A percentile compares a stretch with the other conserved stretches of the same genome.
Evolutionary conservation across 2,329 filamentous ascomycete genomes (phyloP).

Genomic region (Emergomyces africanus): DNA sequence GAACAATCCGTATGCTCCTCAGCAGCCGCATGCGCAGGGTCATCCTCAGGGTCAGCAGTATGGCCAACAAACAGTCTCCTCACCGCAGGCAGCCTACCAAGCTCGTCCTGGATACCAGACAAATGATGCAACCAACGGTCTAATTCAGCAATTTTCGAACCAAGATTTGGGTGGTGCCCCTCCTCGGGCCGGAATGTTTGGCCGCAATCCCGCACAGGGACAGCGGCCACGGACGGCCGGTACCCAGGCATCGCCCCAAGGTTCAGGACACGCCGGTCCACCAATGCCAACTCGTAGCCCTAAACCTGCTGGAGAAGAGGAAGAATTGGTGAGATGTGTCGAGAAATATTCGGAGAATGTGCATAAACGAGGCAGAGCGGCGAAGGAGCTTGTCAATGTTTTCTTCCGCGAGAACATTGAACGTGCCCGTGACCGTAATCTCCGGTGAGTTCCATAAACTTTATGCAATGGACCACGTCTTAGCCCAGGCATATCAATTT

Average conservation of each 20-base stretch:
- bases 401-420: conserved; percentile 99
- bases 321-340: conserved; percentile 65
- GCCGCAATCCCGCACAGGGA: conserved; percentile 52
- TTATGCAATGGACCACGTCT: background rate
- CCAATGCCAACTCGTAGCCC: conserved; percentile 49
- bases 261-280: conserved; percentile 56
- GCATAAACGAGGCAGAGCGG: conserved; percentile 56
- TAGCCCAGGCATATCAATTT: background rate
- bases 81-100: conserved; percentile 43
- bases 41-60: conserved; percentile 41
- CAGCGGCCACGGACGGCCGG: conserved; percentile 79
- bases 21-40: conserved; percentile 14
- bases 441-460: conserved; percentile 50
- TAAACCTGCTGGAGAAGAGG: conserved; percentile 45
- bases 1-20: conserved; percentile 42
- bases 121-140: conserved; percentile 77
- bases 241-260: conserved; percentile 39
- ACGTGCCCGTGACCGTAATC: conserved; percentile 85
- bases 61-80: conserved; percentile 40
- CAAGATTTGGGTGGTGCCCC: conserved; percentile 74
- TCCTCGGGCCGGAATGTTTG: conserved; percentile 56
- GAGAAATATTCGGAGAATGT: conserved; percentile 83
- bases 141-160: conserved; percentile 93
- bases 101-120: conserved; percentile 38
- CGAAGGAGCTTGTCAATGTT: conserved; percentile 52